A percentile compares a stretch with the other conserved stretches of the same genome.
phyloP scores from a whole-genome alignment of 371 early-diverging fungal species.

The Apophysomyces variabilis region DNA sequence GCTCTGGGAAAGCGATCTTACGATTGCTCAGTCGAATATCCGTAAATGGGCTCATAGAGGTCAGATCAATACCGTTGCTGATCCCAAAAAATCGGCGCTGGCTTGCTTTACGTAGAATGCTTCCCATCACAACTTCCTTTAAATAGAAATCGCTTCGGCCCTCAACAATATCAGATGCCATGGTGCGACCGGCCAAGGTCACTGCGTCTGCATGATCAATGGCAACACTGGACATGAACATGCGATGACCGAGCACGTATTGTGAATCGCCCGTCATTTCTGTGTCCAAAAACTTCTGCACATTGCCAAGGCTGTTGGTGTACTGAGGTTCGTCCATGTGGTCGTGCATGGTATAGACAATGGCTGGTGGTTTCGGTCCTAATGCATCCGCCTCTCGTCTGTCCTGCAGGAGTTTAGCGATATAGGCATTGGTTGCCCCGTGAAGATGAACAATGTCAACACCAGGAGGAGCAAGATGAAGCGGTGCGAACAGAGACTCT shows the following conservation, averaged over 20 bases:
- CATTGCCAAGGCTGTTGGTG: constrained; percentile 54
- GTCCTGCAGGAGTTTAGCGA: constrained; percentile 55
- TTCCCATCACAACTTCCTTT: constrained; percentile 66
- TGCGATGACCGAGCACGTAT: constrained; percentile 59
- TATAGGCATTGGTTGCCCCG: constrained; percentile 68
- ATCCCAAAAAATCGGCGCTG: constrained; percentile 61
- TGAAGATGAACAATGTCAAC: constrained; percentile 67
- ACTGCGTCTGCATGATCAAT: constrained; percentile 64
- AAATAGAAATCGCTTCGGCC: constrained; percentile 62
- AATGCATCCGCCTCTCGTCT: constrained; percentile 38
- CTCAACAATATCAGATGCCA: constrained; percentile 67
- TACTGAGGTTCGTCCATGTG: constrained; percentile 66
- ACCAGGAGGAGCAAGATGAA: constrained; percentile 21
- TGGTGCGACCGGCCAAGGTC: constrained; percentile 56
- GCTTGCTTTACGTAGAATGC: constrained; percentile 56
- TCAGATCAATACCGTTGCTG: constrained; percentile 65
- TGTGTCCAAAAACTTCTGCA: constrained; percentile 55
- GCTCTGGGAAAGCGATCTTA: constrained; percentile 49
- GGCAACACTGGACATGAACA: constrained; percentile 63
- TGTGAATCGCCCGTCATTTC: constrained; percentile 16
- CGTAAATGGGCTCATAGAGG: constrained; percentile 57
- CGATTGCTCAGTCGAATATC: constrained; percentile 43
- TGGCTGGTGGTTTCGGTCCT: constrained; percentile 55
- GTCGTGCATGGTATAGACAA: constrained; percentile 70
- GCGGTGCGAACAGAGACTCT: constrained; percentile 58